A percentile compares a stretch with the other conserved stretches of the same genome.
phyloP scores from a whole-genome alignment of 2,329 filamentous ascomycete species.

The Elsinoe perseae region DNA sequence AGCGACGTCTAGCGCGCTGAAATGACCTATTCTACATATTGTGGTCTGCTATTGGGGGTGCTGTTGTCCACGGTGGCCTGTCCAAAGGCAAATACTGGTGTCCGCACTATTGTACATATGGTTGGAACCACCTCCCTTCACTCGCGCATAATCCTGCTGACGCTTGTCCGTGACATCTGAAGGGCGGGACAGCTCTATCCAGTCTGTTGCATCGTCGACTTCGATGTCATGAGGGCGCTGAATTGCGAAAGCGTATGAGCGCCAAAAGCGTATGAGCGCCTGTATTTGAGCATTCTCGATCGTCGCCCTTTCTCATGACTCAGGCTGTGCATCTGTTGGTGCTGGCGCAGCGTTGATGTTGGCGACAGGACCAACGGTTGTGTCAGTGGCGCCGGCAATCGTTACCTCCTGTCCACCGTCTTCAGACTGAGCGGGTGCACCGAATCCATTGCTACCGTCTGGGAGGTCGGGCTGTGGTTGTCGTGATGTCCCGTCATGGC shows the following conservation, averaged over 20 bases:
- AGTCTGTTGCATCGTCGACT: too few species aligned
- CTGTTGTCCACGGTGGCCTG: background rate
- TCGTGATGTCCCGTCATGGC: background rate
- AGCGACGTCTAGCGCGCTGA: slow-evolving; percentile 8
- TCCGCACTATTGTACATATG: background rate
- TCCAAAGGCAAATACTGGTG: background rate
- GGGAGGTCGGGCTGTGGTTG: background rate
- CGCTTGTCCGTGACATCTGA: too few species aligned
- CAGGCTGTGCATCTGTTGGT: background rate
- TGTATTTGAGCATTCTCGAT: too few species aligned
- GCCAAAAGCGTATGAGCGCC: too few species aligned
- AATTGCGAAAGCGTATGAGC: too few species aligned
- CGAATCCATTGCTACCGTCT: background rate
- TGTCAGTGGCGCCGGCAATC: background rate
- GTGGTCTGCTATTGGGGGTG: background rate
- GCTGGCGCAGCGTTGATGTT: background rate
- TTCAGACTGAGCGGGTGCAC: background rate
- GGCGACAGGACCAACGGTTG: background rate
- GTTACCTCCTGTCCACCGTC: background rate
- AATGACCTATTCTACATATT: slow-evolving; percentile 9
- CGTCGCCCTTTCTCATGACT: background rate
- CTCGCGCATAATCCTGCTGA: too few species aligned
- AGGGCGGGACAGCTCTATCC: too few species aligned
- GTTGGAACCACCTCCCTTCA: background rate
- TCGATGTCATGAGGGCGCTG: too few species aligned